Evolutionary conservation across 1,139 yeast species (phyloP).

Genomic region (Geotrichum fermentans): DNA sequence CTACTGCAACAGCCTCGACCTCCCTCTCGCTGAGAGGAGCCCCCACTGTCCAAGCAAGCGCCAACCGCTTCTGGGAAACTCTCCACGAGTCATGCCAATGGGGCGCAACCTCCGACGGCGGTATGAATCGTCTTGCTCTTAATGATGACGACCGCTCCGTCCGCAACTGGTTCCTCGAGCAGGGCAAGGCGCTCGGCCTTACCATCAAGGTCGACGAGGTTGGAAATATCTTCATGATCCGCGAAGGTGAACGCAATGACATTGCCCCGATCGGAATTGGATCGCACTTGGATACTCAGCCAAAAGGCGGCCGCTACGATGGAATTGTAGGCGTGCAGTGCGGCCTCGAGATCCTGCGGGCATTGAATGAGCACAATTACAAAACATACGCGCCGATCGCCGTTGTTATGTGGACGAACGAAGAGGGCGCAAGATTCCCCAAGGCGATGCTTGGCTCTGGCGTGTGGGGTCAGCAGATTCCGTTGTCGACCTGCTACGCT

Average conservation of each 20-base stretch:
- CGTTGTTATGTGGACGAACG: conserved; percentile 67
- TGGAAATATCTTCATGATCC: conserved; percentile 64
- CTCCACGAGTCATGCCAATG: conserved; percentile 58
- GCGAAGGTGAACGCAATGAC: conserved; percentile 50
- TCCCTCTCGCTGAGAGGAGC: not conserved
- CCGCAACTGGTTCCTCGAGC: conserved; percentile 62
- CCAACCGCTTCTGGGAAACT: conserved; percentile 49
- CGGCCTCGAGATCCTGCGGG: conserved; percentile 62
- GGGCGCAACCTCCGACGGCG: conserved; percentile 66
- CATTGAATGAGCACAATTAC: conserved; percentile 54
- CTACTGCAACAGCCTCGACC: conserved; percentile 3
- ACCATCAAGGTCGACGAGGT: conserved; percentile 53
- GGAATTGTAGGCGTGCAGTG: conserved; percentile 66
- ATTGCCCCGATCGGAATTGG: conserved; percentile 62
- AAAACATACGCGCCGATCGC: conserved; percentile 63
- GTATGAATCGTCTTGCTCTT: conserved; percentile 51
- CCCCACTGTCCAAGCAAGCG: conserved; percentile 25
- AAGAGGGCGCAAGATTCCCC: conserved; percentile 75
- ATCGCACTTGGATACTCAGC: conserved; percentile 72
- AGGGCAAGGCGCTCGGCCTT: conserved; percentile 54
- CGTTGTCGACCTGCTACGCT: conserved; percentile 47
- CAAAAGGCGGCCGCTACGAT: conserved; percentile 74
- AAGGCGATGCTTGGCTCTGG: conserved; percentile 59
- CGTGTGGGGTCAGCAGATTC: conserved; percentile 56
- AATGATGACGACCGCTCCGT: conserved; percentile 58